A percentile compares a stretch with the other conserved stretches of the same genome.
Conservation (phyloP, 768 basidiomycete genomes). For the Porpolomopsis calyptriformis region DNA sequence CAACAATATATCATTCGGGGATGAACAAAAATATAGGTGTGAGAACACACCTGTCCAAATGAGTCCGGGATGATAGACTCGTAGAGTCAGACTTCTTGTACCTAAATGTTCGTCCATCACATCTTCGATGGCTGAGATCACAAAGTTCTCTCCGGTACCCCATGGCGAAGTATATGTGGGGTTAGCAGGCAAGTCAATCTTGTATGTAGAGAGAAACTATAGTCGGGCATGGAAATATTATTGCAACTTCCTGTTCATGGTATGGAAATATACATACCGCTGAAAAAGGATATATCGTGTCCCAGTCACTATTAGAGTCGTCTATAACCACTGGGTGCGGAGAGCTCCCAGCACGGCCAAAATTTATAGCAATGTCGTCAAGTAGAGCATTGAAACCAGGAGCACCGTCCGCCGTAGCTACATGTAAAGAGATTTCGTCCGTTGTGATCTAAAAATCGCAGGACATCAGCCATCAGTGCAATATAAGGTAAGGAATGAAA, state of each 20-base stretch:
- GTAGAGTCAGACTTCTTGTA: constrained; percentile 59
- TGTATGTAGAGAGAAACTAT: constrained; percentile 79
- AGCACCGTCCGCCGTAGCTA: constrained; percentile 75
- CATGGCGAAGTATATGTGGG: constrained; percentile 42
- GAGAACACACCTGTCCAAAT: constrained; percentile 65
- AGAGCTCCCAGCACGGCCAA: constrained; percentile 35
- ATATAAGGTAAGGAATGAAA: background rate
- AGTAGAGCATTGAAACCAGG: constrained; percentile 64
- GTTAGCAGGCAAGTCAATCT: constrained; percentile 51
- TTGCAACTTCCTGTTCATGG: background rate
- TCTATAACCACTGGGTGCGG: constrained; percentile 49
- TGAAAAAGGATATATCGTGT: constrained; percentile 73
- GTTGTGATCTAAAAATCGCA: constrained; percentile 47
- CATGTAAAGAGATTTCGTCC: constrained; percentile 61
- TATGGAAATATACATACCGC: constrained; percentile 33
- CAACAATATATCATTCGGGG: background rate
- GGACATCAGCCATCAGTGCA: constrained; percentile 1
- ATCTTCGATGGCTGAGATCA: constrained; percentile 49
- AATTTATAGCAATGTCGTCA: constrained; percentile 44
- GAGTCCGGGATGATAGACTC: constrained; percentile 64
- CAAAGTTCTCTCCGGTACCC: constrained; percentile 31
- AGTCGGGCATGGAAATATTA: background rate
- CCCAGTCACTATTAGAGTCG: constrained; percentile 82
- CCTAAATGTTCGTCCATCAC: constrained; percentile 42
- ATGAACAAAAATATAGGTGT: constrained; percentile 27